Percentiles rank a stretch among this genome's conserved stretches.
phyloP scores from a whole-genome alignment of 1,139 yeast genomes.

The Maudiozyma humilis region DNA sequence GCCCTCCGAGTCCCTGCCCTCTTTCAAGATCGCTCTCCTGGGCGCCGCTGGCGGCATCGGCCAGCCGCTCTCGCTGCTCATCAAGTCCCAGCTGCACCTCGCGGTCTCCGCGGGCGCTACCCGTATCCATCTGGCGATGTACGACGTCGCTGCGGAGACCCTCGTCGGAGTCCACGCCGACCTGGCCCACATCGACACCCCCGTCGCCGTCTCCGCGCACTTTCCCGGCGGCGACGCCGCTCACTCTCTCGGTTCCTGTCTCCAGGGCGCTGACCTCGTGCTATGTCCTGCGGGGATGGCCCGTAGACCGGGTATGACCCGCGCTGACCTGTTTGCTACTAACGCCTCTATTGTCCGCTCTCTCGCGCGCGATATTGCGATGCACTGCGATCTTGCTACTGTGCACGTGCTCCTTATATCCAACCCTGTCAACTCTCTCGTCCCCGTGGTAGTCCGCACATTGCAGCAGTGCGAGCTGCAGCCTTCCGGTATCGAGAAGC shows the following conservation, averaged over 20 bases:
- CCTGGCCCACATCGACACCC: slow-evolving; percentile 81
- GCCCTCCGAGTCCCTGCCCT: background rate
- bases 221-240: slow-evolving; percentile 45
- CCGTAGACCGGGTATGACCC: slow-evolving; percentile 97
- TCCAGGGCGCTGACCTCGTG: slow-evolving; percentile 65
- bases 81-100: slow-evolving; percentile 46
- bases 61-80: slow-evolving; percentile 79
- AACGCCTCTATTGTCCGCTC: slow-evolving; percentile 85
- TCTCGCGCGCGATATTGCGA: slow-evolving; percentile 73
- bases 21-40: slow-evolving; percentile 53
- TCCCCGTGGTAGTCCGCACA: slow-evolving; percentile 85
- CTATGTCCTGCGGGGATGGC: slow-evolving; percentile 96
- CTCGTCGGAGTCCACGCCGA: slow-evolving; percentile 93
- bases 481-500: slow-evolving; percentile 64
- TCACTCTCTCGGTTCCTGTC: slow-evolving; percentile 48
- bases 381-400: slow-evolving; percentile 25
- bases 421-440: slow-evolving; percentile 94
- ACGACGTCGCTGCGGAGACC: slow-evolving; percentile 50
- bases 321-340: slow-evolving; percentile 90
- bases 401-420: slow-evolving; percentile 65
- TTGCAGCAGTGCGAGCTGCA: slow-evolving; percentile 7
- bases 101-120: slow-evolving; percentile 31
- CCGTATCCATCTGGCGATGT: slow-evolving; percentile 44
- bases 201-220: slow-evolving; percentile 60
- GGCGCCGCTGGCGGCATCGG: slow-evolving; percentile 92